Evolutionary conservation across 768 basidiomycete species (phyloP).

Genomic region (Pulveroboletus sp.): DNA sequence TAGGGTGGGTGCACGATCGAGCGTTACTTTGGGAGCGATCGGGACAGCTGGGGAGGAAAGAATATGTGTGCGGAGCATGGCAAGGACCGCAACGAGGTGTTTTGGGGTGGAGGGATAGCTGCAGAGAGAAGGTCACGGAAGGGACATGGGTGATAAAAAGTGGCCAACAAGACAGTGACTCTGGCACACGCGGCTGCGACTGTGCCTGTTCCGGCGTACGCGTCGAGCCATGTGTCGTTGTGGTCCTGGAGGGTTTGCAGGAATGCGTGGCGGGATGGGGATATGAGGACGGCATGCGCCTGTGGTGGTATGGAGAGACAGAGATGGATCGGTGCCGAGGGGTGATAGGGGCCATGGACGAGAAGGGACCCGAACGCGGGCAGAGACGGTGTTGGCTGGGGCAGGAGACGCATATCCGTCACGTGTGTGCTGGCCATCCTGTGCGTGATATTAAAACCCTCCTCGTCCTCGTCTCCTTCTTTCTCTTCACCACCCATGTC

Average conservation of each 20-base stretch:
- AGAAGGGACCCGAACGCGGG: slow-evolving; percentile 60
- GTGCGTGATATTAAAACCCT: neutral
- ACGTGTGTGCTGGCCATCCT: slow-evolving; percentile 24
- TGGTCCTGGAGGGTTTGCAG: slow-evolving; percentile 40
- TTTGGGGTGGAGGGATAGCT: slow-evolving; percentile 66
- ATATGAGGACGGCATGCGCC: slow-evolving; percentile 45
- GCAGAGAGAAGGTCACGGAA: slow-evolving; percentile 6
- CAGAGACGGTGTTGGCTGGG: slow-evolving; percentile 42
- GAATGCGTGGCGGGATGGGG: slow-evolving; percentile 50
- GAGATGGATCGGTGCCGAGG: slow-evolving; percentile 70
- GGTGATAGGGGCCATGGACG: slow-evolving; percentile 58
- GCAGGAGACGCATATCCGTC: slow-evolving; percentile 39
- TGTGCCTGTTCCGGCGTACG: slow-evolving; percentile 38
- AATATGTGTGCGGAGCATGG: slow-evolving; percentile 41
- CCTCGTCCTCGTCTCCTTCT: neutral
- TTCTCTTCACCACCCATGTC: slow-evolving; percentile 13
- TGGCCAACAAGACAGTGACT: slow-evolving; percentile 55
- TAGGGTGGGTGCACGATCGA: slow-evolving; percentile 45
- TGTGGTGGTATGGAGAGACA: slow-evolving; percentile 45
- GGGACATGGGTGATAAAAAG: neutral
- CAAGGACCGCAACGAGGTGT: slow-evolving; percentile 52
- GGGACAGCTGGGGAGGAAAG: slow-evolving; percentile 17
- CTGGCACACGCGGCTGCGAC: slow-evolving; percentile 38
- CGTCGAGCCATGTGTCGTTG: slow-evolving; percentile 46
- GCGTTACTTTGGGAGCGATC: slow-evolving; percentile 31